Base-by-base conservation (phyloP, 164 flowering plant genomes). In the Saururus chinensis region DNA sequence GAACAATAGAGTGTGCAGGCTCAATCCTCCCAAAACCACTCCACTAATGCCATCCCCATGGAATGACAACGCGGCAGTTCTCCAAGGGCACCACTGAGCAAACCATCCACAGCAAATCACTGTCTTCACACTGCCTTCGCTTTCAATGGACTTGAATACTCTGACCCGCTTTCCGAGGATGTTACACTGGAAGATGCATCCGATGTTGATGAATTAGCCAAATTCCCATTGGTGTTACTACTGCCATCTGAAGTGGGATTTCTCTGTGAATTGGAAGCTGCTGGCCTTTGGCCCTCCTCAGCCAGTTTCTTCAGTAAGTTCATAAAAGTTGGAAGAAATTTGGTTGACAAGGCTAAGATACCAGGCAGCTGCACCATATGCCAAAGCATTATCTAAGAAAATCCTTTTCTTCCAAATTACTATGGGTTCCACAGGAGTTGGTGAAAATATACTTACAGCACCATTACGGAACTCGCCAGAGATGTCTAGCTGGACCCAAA, bases 401-500 rank as follows among this genome's bases (percentile, higher is more conserved):
- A 5, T 55, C 23, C 14, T 30, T 2, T 30, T 30, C 37, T 30
- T 30, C 37, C 37, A 30, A 30, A 30, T 30, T 30, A 30, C 37
- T 30, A 30, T 30, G 6, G 6, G 6, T 30, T 30, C 37, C 8
- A 55, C 16, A 1, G 10, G 11, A 11, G 25, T 7, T 19, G 60
- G 37, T 4, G 7, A 58, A 40, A 7, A 16, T 8, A 19, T 54
- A 92, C 98, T 92, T 61, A 92, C 98, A 76, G 82, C 80, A 20
- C 98, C 98, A 75, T 87, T 73, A 60, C 86, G 87, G 71, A 92
- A 92, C 77, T 85, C 89, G 59, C 83, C 87, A 7, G 89, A 65
- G 60, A 87, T 73, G 68, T 87, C 89, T 13, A 88, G 73, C 73
- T 89, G 98, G 64, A 86, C 89, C 96, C 96, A 92, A 20, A 89